Evolutionary conservation across 2,329 filamentous ascomycete genomes (phyloP).

Genomic region (Xylaria sp.): DNA sequence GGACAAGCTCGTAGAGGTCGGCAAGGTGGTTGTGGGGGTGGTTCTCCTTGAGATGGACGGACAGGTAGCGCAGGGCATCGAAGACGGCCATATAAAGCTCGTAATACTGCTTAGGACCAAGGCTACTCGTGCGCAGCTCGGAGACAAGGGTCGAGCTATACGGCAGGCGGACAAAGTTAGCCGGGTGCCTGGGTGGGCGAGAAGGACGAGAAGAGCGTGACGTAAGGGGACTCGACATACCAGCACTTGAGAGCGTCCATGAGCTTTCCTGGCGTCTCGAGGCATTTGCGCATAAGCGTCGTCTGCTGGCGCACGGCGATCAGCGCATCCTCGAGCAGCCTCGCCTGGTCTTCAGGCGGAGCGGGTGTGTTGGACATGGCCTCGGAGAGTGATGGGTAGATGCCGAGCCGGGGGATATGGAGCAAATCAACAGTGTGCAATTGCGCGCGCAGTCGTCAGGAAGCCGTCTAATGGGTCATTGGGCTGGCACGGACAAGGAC

Average conservation of each 20-base stretch:
- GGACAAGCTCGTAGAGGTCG: slow-evolving; percentile 96
- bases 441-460: slow-evolving; percentile 30
- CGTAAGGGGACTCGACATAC: slow-evolving; percentile 64
- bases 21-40: slow-evolving; percentile 98
- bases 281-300: slow-evolving; percentile 94
- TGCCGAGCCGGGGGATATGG: slow-evolving; percentile 15
- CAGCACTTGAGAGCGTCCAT: slow-evolving; percentile 99
- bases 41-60: slow-evolving; percentile 95
- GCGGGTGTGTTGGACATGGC: slow-evolving; percentile 63
- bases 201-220: slow-evolving; percentile 24
- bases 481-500: slow-evolving; percentile 22
- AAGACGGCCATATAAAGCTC: slow-evolving; percentile 99
- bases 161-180: slow-evolving; percentile 37
- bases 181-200: slow-evolving; percentile 40
- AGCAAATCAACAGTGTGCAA: slow-evolving; percentile 14
- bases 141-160: slow-evolving; percentile 93
- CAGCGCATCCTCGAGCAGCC: slow-evolving; percentile 96
- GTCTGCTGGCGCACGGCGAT: slow-evolving; percentile 97
- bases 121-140: slow-evolving; percentile 94
- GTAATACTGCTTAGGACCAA: slow-evolving; percentile 99
- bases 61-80: slow-evolving; percentile 94
- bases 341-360: slow-evolving; percentile 82
- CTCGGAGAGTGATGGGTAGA: background rate
- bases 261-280: slow-evolving; percentile 96
- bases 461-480: slow-evolving; percentile 27